Evolutionary conservation across 106 monocot genomes (phyloP), one percentile per base, ranked within the genome.

Genomic region (Acorus gramineus): DNA sequence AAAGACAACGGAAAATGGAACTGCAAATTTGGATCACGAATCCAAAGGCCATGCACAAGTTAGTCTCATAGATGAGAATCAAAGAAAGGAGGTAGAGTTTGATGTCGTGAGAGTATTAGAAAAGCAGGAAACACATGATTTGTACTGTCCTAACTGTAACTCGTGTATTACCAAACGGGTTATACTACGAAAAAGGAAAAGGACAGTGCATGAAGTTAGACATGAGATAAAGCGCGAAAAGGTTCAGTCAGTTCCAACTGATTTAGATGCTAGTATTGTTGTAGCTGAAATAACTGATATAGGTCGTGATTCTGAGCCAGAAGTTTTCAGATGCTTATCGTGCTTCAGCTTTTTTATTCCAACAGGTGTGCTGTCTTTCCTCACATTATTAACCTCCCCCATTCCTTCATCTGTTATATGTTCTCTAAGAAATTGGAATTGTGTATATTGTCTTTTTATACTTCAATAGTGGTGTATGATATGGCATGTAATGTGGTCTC

Each of bases 81-180:
- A 57, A 11, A n/a, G 69, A 55, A 60, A 61, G 28, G 56, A 58
- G 52, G 46, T 54, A 59, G 86, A 82, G 63, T 68, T 74, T 51
- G 86, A 89, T 61, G 49, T 96, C 51, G 87, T 87, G 78, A 80
- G 69, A 55, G 63, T 96, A 55, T 51, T 96, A 46, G 83, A 85
- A 28, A 90, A 96, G 61, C 95, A 96, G 67, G 90, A 96, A 44
- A 90, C 86, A 55, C 87, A 90, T 79, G 95, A 96, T 72, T 74
- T 96, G 61, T 90, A 69, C 57, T 96, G 90, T 61, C 95, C 95
- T 28, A 87, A 90, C 66, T 96, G 95, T 66, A 71, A 85, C 44
- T 96, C 95, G 10, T 87, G 90, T 68, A 90, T 96, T 65, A 96
- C 95, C 46, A 82, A 60, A 80, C 90, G 85, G 71, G 85, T 96